Evolutionary conservation across 2,329 filamentous ascomycete species (phyloP).

Genomic region (Colletotrichum australisinense): DNA sequence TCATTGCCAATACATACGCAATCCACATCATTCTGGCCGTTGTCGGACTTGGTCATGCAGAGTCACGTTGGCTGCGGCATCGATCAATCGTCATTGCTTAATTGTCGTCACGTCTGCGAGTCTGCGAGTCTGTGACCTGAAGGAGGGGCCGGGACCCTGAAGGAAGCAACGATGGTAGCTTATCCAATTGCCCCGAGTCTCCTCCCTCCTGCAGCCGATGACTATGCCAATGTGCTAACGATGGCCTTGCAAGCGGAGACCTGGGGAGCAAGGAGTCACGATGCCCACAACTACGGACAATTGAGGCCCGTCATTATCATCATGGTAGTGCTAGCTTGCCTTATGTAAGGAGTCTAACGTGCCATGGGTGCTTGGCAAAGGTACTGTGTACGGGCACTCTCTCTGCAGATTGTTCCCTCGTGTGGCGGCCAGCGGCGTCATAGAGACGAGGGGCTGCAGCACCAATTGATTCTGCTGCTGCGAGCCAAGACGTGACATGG

Average conservation of each 20-base stretch:
- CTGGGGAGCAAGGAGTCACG: background rate
- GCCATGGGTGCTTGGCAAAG: background rate
- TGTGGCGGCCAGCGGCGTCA: slow-evolving; percentile 29
- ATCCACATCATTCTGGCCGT: background rate
- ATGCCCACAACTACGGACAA: background rate
- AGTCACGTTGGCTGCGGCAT: background rate
- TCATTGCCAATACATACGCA: background rate
- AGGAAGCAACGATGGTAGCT: background rate
- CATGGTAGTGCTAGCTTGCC: background rate
- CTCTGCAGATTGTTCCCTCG: background rate
- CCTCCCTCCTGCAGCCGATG: background rate
- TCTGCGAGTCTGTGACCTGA: too few species aligned
- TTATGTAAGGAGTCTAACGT: background rate
- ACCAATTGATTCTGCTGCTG: slow-evolving; percentile 22
- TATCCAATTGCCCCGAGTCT: background rate
- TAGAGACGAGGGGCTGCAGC: slow-evolving; percentile 30
- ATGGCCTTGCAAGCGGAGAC: slow-evolving; percentile 22
- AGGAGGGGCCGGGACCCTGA: slow-evolving; percentile 23
- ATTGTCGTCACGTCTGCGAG: background rate
- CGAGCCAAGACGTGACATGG: slow-evolving; percentile 21
- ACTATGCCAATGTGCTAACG: slow-evolving; percentile 5
- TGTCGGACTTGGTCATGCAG: too few species aligned
- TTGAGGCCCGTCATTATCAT: background rate
- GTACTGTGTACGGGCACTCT: background rate
- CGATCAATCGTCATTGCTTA: background rate